Percentiles rank a stretch among this genome's conserved stretches.
phyloP scores from a whole-genome alignment of 2,329 filamentous ascomycete genomes.

The Sclerotiophoma versabilis region DNA sequence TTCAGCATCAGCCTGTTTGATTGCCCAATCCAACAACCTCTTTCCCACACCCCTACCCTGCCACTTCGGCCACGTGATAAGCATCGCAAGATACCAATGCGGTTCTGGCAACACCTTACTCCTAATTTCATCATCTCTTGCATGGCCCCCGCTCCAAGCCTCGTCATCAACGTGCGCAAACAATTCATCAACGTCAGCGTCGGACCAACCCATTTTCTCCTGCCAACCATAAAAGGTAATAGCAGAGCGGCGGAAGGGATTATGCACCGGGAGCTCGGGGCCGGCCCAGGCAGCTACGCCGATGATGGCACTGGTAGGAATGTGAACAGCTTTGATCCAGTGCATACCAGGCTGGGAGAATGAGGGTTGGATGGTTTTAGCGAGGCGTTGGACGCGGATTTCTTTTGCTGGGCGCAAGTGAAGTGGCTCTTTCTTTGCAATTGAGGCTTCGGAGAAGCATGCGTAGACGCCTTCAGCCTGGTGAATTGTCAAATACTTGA shows the following conservation, averaged over 20 bases:
- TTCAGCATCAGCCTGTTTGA: slow-evolving; percentile 38
- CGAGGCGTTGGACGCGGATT: slow-evolving; percentile 28
- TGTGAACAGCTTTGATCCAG: slow-evolving; percentile 39
- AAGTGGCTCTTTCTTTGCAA: slow-evolving; percentile 32
- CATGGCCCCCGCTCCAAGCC: slow-evolving; percentile 31
- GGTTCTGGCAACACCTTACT: slow-evolving; percentile 23
- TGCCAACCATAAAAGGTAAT: slow-evolving; percentile 31
- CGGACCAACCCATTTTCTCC: slow-evolving; percentile 27
- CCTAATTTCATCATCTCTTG: slow-evolving; percentile 27
- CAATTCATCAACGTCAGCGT: slow-evolving; percentile 36
- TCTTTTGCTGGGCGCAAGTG: slow-evolving; percentile 21
- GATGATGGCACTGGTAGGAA: slow-evolving; percentile 27
- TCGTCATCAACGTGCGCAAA: slow-evolving; percentile 27
- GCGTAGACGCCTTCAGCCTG: slow-evolving; percentile 42
- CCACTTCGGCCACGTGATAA: slow-evolving; percentile 40
- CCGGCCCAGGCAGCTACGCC: slow-evolving; percentile 40
- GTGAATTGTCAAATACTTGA: too few relatives aligned
- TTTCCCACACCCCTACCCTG: slow-evolving; percentile 40
- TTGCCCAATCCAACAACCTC: slow-evolving; percentile 39
- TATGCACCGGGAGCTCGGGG: slow-evolving; percentile 28
- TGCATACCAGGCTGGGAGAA: slow-evolving; percentile 24
- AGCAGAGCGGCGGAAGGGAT: slow-evolving; percentile 30
- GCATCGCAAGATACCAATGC: slow-evolving; percentile 44
- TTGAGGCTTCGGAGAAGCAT: slow-evolving; percentile 30
- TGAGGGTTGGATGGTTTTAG: slow-evolving; percentile 29